Percentiles rank a stretch among this genome's conserved stretches.
phyloP scores from a whole-genome alignment of 2,329 filamentous ascomycete species.

The Acrocalymma vagum region DNA sequence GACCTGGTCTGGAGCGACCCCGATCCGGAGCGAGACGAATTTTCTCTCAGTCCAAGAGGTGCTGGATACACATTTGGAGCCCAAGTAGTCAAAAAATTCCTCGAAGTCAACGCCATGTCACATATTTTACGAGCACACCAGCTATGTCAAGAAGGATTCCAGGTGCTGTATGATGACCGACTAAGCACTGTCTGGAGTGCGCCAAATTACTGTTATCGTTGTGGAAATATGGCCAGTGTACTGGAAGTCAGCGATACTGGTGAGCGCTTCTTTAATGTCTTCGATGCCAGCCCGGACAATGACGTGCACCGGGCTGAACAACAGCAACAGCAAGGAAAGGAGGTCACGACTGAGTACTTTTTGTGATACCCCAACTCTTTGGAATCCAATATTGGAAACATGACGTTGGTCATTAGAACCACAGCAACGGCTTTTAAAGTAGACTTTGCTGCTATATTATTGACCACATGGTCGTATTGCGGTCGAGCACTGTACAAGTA shows the following conservation, averaged over 20 bases:
- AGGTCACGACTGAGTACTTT: constrained; percentile 73
- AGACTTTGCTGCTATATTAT: no score
- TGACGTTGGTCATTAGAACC: neutral
- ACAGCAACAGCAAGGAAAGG: constrained; percentile 79
- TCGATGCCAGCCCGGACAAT: constrained; percentile 95
- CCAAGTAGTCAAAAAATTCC: constrained; percentile 97
- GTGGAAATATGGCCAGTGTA: constrained; percentile 96
- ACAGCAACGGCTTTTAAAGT: no score
- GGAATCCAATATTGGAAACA: constrained; percentile 2
- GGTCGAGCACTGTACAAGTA: no score
- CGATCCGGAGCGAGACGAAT: constrained; percentile 96
- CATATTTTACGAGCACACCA: constrained; percentile 98
- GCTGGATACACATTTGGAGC: constrained; percentile 98
- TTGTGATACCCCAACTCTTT: constrained; percentile 57
- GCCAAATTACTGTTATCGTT: constrained; percentile 85
- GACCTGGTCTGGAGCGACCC: constrained; percentile 98
- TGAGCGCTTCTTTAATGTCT: constrained; percentile 96
- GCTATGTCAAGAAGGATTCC: constrained; percentile 96
- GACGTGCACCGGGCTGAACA: constrained; percentile 84
- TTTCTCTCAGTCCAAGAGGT: constrained; percentile 89
- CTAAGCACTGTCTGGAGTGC: constrained; percentile 95
- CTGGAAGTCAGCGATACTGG: constrained; percentile 94
- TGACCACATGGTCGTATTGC: no score
- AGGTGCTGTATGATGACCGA: constrained; percentile 93
- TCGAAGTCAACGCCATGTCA: constrained; percentile 96